Evolutionary conservation across 192 early-diverging fungal species (phyloP).

Genomic region (Backusella sp.): DNA sequence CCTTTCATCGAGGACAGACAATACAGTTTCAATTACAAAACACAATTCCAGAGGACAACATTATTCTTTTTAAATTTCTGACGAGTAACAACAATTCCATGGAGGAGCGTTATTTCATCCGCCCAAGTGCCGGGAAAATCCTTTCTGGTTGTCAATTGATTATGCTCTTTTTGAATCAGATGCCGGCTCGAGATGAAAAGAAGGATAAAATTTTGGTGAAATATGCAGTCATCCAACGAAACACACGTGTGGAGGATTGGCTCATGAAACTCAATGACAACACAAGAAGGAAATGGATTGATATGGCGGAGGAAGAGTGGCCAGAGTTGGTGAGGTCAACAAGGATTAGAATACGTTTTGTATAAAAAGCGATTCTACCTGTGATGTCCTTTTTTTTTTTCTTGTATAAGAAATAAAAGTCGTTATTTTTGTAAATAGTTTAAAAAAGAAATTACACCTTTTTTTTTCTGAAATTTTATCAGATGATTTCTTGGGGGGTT

Average conservation of each 20-base stretch:
- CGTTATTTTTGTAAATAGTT: background rate
- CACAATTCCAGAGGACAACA: constrained; percentile 19
- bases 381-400: background rate
- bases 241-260: constrained; percentile 25
- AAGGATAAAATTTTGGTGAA: constrained; percentile 30
- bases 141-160: background rate
- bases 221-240: constrained; percentile 24
- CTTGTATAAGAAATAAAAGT: background rate
- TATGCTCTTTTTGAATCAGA: constrained; percentile 25
- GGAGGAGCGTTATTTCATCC: constrained; percentile 30
- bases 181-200: constrained; percentile 1
- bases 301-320: constrained; percentile 25
- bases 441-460: no score
- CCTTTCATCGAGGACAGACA: constrained; percentile 13
- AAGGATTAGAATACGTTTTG: constrained; percentile 25
- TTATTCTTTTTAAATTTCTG: constrained; percentile 33
- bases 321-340: constrained; percentile 21
- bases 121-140: constrained; percentile 30
- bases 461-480: no score
- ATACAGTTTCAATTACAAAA: constrained; percentile 17
- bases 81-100: constrained; percentile 12
- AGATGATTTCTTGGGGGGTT: no score
- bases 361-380: no score
- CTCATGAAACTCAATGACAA: constrained; percentile 7
- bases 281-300: constrained; percentile 28